Base-by-base conservation (phyloP, 371 early-diverging fungal species). In the Batkoa obscura region DNA sequence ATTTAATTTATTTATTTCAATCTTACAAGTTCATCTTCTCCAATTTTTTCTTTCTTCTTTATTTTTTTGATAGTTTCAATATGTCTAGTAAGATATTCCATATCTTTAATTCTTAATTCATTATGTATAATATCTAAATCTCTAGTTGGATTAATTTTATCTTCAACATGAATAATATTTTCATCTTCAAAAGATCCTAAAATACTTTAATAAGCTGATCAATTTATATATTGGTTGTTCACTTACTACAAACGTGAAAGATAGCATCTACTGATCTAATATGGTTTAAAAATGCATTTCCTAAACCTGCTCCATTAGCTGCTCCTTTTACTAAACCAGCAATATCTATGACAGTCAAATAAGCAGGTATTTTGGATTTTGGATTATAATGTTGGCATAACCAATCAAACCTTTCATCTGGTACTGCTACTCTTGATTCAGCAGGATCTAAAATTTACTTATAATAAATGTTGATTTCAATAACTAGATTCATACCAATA, bases 271-370 rank as follows among this genome's bases (percentile, higher is more conserved):
- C 95, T 23, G 92, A 85, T 61, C 87, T 79, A 54, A 99, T 90
- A 70, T 98, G 86, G 49, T 91, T 87, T 72, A 99, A 68, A 78
- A 99, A 99, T 43, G 86, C 86, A 63, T 99, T 99, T 47, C 99
- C 99, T 55, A 95, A 76, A n/a, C 94, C 94, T 34, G 79, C 81
- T 37, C 96, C 96, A 37, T 76, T 72, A 9, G 87, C 71, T 9
- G 97, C 94, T 47, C 95, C 96, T 66, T 91, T 89, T 43, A 99
- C 94, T 38, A 99, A 78, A 36, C 99, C 99, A 39, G 99, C 99
- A 72, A 99, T 99, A 69, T 99, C 99, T 60, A 88, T 89, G 45
- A 98, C 86, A 2, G 88, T 88, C 59, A 99, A 73, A 58, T 71
- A 81, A 43, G 87, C 86, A 23, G 87, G 87, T 10, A 81, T 72